Percentiles rank a stretch among this genome's conserved stretches.
Conservation (phyloP, 495 filamentous ascomycete species). For the Lophiotrema nucula region DNA sequence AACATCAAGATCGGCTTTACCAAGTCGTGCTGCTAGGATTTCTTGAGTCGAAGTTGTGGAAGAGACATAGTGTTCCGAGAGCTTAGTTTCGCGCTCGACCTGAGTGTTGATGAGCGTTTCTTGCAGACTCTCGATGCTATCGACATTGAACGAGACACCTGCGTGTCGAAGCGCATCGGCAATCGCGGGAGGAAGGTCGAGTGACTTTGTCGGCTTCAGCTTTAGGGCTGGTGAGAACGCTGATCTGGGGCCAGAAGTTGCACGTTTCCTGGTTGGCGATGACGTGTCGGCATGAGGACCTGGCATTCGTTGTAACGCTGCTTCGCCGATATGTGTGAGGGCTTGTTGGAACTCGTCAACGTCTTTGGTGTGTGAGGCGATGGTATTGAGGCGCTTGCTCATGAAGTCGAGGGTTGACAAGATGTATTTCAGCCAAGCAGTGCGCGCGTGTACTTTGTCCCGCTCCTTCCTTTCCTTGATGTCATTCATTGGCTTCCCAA, state of each 20-base stretch:
- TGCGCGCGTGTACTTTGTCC: conserved; percentile 16
- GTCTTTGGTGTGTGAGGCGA: conserved; percentile 9
- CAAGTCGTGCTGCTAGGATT: conserved; percentile 11
- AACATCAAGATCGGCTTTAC: conserved; percentile 16
- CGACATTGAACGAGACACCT: conserved; percentile 14
- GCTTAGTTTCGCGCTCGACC: conserved; percentile 20
- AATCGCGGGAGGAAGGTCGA: conserved; percentile 19
- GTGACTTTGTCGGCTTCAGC: conserved; percentile 15
- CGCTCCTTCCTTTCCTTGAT: conserved; percentile 23
- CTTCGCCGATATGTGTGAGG: conserved; percentile 11
- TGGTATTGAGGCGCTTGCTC: conserved; percentile 25
- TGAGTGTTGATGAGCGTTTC: conserved; percentile 11
- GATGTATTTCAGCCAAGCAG: conserved; percentile 31
- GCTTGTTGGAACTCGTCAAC: conserved; percentile 25
- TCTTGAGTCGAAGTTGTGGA: conserved; percentile 5
- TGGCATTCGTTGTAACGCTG: conserved; percentile 1
- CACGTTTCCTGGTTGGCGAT: conserved; percentile 5
- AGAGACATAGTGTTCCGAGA: conserved; percentile 13
- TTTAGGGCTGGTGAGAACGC: conserved; percentile 10
- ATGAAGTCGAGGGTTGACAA: conserved; percentile 31
- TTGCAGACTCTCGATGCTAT: conserved; percentile 14
- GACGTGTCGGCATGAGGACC: not conserved
- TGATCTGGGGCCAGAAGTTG: conserved; percentile 14
- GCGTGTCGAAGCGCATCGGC: conserved; percentile 25
- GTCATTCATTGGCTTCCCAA: conserved; percentile 24